Percentiles rank a stretch among this genome's conserved stretches.
phyloP scores from a whole-genome alignment of 768 basidiomycete species.

The Boletus insuetus region DNA sequence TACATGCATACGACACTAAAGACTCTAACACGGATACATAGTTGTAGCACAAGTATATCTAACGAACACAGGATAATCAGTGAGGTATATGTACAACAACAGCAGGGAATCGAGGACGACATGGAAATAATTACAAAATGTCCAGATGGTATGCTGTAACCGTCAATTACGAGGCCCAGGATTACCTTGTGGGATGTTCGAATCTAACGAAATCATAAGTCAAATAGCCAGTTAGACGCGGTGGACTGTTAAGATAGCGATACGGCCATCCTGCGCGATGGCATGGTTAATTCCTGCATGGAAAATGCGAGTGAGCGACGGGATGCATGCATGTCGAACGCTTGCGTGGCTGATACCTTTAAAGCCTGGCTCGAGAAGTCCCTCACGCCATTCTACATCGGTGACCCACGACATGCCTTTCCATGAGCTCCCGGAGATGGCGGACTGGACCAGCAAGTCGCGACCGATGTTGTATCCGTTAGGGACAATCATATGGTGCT shows the following conservation, averaged over 20 bases:
- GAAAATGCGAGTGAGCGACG: background rate
- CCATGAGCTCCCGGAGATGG: constrained; percentile 58
- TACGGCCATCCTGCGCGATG: constrained; percentile 75
- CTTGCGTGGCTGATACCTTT: constrained; percentile 45
- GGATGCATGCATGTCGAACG: background rate
- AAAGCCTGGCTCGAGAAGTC: constrained; percentile 64
- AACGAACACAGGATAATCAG: background rate
- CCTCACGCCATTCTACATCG: constrained; percentile 71
- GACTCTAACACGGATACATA: background rate
- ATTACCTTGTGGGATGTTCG: background rate
- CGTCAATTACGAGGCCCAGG: background rate
- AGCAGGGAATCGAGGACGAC: constrained; percentile 1
- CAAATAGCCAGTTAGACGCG: constrained; percentile 35
- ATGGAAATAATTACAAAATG: constrained; percentile 1
- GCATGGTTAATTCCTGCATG: constrained; percentile 72
- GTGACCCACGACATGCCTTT: constrained; percentile 72
- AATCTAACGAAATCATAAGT: background rate
- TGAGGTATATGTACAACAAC: constrained; percentile 14
- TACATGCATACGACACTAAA: too few species aligned
- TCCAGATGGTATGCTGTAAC: constrained; percentile 15
- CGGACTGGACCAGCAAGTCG: constrained; percentile 71
- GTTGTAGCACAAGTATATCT: background rate
- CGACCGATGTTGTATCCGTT: constrained; percentile 84
- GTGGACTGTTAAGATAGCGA: constrained; percentile 73
- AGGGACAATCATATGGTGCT: constrained; percentile 69